Percentiles rank a stretch among this genome's conserved stretches.
Conservation (phyloP, 768 basidiomycete genomes). For the Melanogaster broomeanus region DNA sequence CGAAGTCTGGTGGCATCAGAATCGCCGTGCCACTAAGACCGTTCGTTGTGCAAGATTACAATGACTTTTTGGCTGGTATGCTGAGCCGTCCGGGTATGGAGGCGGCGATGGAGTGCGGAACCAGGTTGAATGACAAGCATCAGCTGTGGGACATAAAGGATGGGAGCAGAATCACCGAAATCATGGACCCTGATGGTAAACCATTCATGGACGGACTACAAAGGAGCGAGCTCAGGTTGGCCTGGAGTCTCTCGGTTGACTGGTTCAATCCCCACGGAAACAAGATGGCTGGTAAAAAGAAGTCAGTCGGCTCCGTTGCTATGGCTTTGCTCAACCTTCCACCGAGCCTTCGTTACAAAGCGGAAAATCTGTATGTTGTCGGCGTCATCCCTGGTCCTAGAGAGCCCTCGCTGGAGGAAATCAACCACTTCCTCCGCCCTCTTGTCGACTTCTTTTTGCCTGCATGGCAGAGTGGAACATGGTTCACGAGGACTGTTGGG, state of each 20-base stretch:
- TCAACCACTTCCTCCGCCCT: slow-evolving; percentile 36
- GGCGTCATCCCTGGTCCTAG: slow-evolving; percentile 39
- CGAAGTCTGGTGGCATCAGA: background rate
- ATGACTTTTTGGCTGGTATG: slow-evolving; percentile 29
- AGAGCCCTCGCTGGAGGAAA: slow-evolving; percentile 30
- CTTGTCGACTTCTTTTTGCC: slow-evolving; percentile 35
- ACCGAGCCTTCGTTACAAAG: slow-evolving; percentile 8
- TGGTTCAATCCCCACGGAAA: slow-evolving; percentile 29
- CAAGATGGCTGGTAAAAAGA: slow-evolving; percentile 17
- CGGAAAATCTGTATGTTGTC: slow-evolving; percentile 39
- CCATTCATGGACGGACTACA: slow-evolving; percentile 18
- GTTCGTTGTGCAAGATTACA: slow-evolving; percentile 29
- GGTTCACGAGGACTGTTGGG: too few relatives aligned
- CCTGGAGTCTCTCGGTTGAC: slow-evolving; percentile 26
- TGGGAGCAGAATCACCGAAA: slow-evolving; percentile 22
- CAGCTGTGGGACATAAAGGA: slow-evolving; percentile 29
- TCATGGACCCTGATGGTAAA: slow-evolving; percentile 25
- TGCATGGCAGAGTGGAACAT: slow-evolving; percentile 33
- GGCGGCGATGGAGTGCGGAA: slow-evolving; percentile 24
- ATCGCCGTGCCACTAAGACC: slow-evolving; percentile 4
- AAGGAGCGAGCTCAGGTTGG: slow-evolving; percentile 12
- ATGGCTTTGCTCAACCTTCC: slow-evolving; percentile 26
- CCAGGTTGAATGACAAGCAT: background rate
- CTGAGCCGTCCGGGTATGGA: slow-evolving; percentile 27
- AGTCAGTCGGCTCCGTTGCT: slow-evolving; percentile 9